A percentile compares a stretch with the other conserved stretches of the same genome.
phyloP scores from a whole-genome alignment of 176 grass and related monocot genomes.

The Olyra latifolia region DNA sequence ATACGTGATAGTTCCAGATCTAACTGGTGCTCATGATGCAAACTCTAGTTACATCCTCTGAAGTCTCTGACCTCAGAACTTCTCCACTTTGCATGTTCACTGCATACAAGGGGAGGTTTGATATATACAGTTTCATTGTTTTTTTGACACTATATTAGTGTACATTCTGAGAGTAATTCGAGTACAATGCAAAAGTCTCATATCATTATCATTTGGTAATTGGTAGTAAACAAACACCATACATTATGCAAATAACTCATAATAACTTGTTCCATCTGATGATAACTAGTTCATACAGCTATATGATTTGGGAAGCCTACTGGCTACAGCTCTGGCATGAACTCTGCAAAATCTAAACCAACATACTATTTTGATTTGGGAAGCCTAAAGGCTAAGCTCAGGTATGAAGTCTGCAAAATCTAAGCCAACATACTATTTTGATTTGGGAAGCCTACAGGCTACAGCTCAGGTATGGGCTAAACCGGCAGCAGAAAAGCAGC shows the following conservation, averaged over 20 bases:
- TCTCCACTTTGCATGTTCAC: not conserved
- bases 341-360: not conserved
- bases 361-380: not conserved
- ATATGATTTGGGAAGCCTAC: not conserved
- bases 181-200: not conserved
- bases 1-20: conserved; percentile 14
- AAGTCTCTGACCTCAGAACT: not conserved
- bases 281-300: not conserved
- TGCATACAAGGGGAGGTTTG: not conserved
- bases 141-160: conserved; percentile 1
- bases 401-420: not conserved
- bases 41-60: not conserved
- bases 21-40: conserved; percentile 24
- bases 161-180: not conserved
- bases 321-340: conserved; percentile 15
- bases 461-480: not conserved
- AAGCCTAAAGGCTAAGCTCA: not conserved
- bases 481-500: not conserved
- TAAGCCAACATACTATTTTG: not conserved
- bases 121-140: not conserved
- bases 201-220: not conserved
- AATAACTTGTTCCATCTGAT: not conserved
- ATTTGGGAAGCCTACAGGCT: not conserved
- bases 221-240: not conserved
- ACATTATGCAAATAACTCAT: not conserved